A percentile compares a stretch with the other conserved stretches of the same genome.
phyloP scores from a whole-genome alignment of 768 basidiomycete species.

The Amanita polypyramis region DNA sequence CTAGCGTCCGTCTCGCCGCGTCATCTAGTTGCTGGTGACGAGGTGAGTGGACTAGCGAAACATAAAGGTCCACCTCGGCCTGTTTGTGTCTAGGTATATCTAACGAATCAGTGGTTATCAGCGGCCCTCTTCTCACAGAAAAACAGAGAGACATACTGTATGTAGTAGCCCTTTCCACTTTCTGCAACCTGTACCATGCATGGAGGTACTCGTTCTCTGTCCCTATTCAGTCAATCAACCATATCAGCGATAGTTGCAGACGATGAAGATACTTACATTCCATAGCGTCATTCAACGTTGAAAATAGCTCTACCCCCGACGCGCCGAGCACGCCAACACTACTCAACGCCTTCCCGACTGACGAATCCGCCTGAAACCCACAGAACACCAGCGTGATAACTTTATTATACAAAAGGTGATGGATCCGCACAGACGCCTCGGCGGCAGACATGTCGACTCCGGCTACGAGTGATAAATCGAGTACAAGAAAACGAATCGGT shows the following conservation, averaged over 20 bases:
- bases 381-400: conserved; percentile 85
- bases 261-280: conserved; percentile 55
- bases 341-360: conserved; percentile 58
- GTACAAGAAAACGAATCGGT: conserved; percentile 82
- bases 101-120: conserved; percentile 39
- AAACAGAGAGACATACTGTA: conserved; percentile 25
- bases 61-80: conserved; percentile 18
- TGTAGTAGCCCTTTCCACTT: conserved; percentile 36
- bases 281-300: conserved; percentile 79
- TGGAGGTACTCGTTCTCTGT: conserved; percentile 89
- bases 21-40: conserved; percentile 56
- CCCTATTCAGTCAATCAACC: conserved; percentile 32
- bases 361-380: conserved; percentile 55
- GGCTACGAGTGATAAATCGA: conserved; percentile 77
- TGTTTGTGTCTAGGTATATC: conserved; percentile 22
- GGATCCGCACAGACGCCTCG: conserved; percentile 89
- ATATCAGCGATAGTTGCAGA: not conserved
- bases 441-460: conserved; percentile 94
- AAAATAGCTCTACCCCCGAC: conserved; percentile 72
- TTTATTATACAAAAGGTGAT: conserved; percentile 66
- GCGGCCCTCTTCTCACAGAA: not conserved
- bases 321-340: conserved; percentile 76
- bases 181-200: conserved; percentile 66
- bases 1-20: conserved; percentile 64
- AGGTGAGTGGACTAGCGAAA: conserved; percentile 51